Evolutionary conservation across 805 yeast genomes (phyloP).

Genomic region (Wickerhamomyces ciferrii): DNA sequence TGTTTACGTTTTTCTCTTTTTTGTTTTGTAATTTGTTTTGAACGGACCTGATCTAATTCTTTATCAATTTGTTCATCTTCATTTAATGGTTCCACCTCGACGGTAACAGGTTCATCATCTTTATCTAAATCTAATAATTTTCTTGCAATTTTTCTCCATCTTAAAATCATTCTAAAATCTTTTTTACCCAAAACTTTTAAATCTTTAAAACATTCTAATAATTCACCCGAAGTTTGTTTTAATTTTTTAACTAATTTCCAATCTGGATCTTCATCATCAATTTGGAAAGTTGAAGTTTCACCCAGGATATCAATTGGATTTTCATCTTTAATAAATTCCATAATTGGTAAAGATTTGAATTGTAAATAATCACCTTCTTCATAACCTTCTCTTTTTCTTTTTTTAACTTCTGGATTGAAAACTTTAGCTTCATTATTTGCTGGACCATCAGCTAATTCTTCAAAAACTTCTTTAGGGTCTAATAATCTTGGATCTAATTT

Average conservation of each 20-base stretch:
- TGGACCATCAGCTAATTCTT: constrained; percentile 73
- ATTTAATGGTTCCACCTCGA: constrained; percentile 65
- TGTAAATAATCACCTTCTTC: constrained; percentile 83
- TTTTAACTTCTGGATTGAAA: constrained; percentile 89
- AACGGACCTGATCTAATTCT: constrained; percentile 72
- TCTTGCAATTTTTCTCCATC: constrained; percentile 87
- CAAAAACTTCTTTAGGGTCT: constrained; percentile 92
- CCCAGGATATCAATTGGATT: constrained; percentile 86
- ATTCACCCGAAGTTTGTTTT: constrained; percentile 73
- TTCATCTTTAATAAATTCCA: constrained; percentile 77
- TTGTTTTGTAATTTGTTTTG: constrained; percentile 58
- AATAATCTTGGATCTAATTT: constrained; percentile 87
- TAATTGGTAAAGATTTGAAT: constrained; percentile 64
- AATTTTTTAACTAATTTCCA: constrained; percentile 68
- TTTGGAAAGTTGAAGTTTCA: constrained; percentile 54
- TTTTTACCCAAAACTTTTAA: constrained; percentile 90
- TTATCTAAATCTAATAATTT: constrained; percentile 63
- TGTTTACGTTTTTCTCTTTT: constrained; percentile 80
- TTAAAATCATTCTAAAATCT: constrained; percentile 80
- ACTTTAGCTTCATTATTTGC: constrained; percentile 87
- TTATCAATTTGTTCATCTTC: constrained; percentile 89
- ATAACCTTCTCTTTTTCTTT: constrained; percentile 92
- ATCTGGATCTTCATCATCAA: constrained; percentile 58
- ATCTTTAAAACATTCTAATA: constrained; percentile 82
- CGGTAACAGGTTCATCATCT: constrained; percentile 35